Evolutionary conservation across 495 filamentous ascomycete species (phyloP), one percentile per base, ranked within the genome.

Genomic region (Achaetomiella virescens): DNA sequence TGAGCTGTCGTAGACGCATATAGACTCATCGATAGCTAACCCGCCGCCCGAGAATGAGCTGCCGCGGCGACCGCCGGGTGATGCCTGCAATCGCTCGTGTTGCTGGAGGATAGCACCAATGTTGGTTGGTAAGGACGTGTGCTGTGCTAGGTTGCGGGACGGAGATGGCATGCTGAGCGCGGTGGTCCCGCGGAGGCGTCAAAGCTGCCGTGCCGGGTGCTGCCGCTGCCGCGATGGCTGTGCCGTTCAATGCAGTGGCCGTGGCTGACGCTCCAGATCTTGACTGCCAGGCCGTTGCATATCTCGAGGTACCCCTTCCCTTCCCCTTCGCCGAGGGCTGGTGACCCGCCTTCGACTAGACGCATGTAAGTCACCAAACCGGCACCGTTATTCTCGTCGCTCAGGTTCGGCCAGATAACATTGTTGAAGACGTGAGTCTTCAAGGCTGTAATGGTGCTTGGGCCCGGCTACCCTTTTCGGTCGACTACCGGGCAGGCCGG

Each of bases 401-500:
- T 93, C 33, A 98, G 75, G 61, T 98, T 98, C 0, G 93, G 93
- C 95, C 95, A 98, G 48, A 98, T 95, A 42, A 97, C 70, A 65
- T 96, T 91, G 72, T 98, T 98, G 75, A 97, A 98, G 53, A 98
- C 87, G 69, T 98, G 91, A 10, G 77, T 81, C 65, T 96, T 96
- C 66, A 98, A 83, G 3, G 91, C 91, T 14, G 85, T 75, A 41
- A 98, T 89, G 33, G 91, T 92, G 17, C 81, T 84, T 0, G 91
- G 90, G 72, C 8, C 87, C 93, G 6, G 91, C 90, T 10, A 98
- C 72, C 20, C 84, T 78, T 67, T 97, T 98, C 7, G 89, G 88
- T 14, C 81, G 81, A 41, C 75, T 77, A 31, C 84, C 86, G n/a
- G 79, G 82, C 21, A 95, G 80, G 20, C 85, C 82, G 22, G 91